Base-by-base conservation (phyloP, 2,329 filamentous ascomycete genomes). In the Xylaria sp. region DNA sequence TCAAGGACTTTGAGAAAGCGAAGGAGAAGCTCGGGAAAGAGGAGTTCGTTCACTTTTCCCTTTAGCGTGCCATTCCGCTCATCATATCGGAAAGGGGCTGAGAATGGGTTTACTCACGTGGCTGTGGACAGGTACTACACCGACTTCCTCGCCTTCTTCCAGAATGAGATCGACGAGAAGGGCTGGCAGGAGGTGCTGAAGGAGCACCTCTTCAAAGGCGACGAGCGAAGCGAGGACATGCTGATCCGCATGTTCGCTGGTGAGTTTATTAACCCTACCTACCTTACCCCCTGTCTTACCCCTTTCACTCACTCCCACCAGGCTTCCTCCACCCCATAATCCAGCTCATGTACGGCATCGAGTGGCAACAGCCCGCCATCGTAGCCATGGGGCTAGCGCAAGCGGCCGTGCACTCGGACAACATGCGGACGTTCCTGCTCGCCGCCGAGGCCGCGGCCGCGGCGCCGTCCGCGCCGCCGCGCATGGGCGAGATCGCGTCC, bases 291-390 rank as follows among this genome's bases (percentile, higher is more conserved):
- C 14, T 45, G 5, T 34, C 34, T 11, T 7, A 7, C 4, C 3
- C 21, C 2, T 51, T 24, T 11, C 17, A 21, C 19, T 51, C 17
- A 14, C 32, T 51, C 27, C 39, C 12, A n/a, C n/a, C 50, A 86
- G 89, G 92, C 0, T 86, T 95, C 70, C 73, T 94, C 1, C 93
- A 97, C 75, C 93, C 93, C 1, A 81, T 96, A 17, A 94, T 97
- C 70, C 93, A 97, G 77, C 85, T 97, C 21, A 92, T 93, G 57
- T 97, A 93, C 76, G 94, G 92, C 4, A 77, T 97, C 42, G 93
- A 97, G 77, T 97, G 93, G 82, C 78, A 86, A 9, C 93, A 97
- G 76, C 93, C 93, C 1, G 92, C 92, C 45, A 89, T 97, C 67
- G 85, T 97, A 32, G 93, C 93, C 5, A 88, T 95, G 80, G 93